Conservation (phyloP, 2,329 filamentous ascomycete genomes). For the Curvularia hawaiiensis region DNA sequence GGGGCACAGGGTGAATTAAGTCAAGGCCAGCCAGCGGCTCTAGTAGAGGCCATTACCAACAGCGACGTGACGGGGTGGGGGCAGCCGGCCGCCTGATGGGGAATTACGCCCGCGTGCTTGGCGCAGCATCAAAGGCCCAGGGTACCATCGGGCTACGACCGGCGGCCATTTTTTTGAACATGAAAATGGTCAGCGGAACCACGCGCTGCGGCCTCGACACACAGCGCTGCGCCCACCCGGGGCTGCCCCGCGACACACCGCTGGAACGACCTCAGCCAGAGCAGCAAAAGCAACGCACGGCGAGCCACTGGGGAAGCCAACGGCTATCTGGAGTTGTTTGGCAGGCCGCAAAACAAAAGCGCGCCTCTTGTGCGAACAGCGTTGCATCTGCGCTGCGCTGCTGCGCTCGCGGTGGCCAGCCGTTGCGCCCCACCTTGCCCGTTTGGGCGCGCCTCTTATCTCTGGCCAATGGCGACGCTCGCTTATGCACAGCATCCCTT, state of each 20-base stretch:
- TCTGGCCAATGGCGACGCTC: conserved; percentile 30
- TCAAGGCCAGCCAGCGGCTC: conserved; percentile 15
- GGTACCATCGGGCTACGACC: conserved; percentile 16
- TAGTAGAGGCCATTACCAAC: conserved; percentile 16
- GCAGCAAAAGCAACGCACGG: background rate
- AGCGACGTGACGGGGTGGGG: conserved; percentile 17
- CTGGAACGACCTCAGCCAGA: background rate
- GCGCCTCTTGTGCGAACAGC: background rate
- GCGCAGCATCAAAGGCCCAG: conserved; percentile 9
- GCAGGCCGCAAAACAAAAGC: background rate
- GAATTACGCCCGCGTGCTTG: conserved; percentile 15
- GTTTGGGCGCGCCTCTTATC: conserved; percentile 29
- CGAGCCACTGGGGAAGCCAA: background rate
- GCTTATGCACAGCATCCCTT: conserved; percentile 7
- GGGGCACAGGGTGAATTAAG: conserved; percentile 23
- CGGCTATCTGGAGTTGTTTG: background rate
- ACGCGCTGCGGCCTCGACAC: background rate
- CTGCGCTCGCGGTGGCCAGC: conserved; percentile 6
- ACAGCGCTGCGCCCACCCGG: background rate
- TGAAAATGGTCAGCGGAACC: conserved; percentile 10
- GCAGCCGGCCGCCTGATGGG: conserved; percentile 13
- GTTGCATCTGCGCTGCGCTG: background rate
- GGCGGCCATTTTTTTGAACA: conserved; percentile 13
- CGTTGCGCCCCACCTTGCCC: conserved; percentile 18
- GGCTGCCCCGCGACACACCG: background rate